phyloP scores from a whole-genome alignment of 2,329 filamentous ascomycete genomes.

The Berkeleyomyces basicola region DNA sequence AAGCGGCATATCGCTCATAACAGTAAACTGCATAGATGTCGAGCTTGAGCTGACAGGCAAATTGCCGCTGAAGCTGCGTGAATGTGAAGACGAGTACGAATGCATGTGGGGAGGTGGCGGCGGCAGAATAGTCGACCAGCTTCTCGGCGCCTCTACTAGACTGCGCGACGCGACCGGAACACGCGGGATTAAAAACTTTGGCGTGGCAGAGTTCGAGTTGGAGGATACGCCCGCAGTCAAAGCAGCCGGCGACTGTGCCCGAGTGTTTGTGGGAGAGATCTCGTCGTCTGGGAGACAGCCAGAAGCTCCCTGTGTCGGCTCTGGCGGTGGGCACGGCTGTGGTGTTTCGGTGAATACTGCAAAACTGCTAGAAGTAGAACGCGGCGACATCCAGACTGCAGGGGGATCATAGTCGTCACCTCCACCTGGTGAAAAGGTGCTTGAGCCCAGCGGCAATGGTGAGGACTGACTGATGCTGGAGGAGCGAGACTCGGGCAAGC shows the following conservation, averaged over 20 bases:
- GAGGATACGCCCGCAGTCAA: background rate
- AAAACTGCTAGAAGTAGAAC: background rate
- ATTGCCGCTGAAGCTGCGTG: constrained; percentile 3
- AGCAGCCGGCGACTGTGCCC: background rate
- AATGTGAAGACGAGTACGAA: background rate
- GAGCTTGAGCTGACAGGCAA: background rate
- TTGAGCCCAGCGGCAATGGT: background rate
- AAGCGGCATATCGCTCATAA: background rate
- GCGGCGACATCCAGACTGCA: constrained; percentile 8
- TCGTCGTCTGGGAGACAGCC: background rate
- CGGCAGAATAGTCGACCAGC: constrained; percentile 4
- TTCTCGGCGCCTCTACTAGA: constrained; percentile 1
- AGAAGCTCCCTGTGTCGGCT: background rate
- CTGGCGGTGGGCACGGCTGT: background rate
- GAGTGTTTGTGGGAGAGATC: background rate
- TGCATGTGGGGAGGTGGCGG: background rate
- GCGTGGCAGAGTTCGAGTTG: background rate
- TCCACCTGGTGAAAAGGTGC: constrained; percentile 11
- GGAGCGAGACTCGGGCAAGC: background rate
- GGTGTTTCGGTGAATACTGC: background rate
- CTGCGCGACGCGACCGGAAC: constrained; percentile 5
- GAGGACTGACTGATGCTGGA: background rate
- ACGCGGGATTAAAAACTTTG: background rate
- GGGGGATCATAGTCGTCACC: constrained; percentile 11
- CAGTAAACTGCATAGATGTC: constrained; percentile 1